Percentiles rank a stretch among this genome's conserved stretches.
Conservation (phyloP, 306 rosid species). For the Prunus mongolica region DNA sequence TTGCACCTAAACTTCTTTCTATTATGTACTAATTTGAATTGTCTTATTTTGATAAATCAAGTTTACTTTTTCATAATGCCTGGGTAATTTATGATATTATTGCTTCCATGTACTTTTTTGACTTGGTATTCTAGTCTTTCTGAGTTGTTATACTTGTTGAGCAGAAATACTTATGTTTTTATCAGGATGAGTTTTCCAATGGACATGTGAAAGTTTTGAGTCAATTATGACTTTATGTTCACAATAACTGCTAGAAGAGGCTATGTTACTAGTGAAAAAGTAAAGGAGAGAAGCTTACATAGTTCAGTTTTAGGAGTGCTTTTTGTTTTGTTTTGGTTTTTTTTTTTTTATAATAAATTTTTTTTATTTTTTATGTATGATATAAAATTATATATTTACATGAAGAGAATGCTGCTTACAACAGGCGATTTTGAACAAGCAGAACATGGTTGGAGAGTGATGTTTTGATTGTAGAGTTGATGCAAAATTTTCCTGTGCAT, state of each 20-base stretch:
- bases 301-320: background rate
- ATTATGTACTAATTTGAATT: background rate
- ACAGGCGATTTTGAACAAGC: background rate
- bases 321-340: no score
- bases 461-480: background rate
- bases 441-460: background rate
- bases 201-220: background rate
- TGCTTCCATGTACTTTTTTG: background rate
- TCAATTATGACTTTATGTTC: background rate
- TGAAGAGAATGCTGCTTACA: background rate
- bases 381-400: background rate
- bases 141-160: background rate
- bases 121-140: constrained; percentile 1
- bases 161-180: background rate
- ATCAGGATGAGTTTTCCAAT: background rate
- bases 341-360: no score
- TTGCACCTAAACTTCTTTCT: background rate
- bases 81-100: background rate
- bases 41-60: background rate
- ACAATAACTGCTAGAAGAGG: background rate
- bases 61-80: background rate
- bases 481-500: background rate
- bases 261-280: background rate
- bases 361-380: background rate
- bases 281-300: background rate